Evolutionary conservation across 176 grass and related monocot genomes (phyloP), one percentile per base, ranked within the genome.

Genomic region (Carex littledalei): DNA sequence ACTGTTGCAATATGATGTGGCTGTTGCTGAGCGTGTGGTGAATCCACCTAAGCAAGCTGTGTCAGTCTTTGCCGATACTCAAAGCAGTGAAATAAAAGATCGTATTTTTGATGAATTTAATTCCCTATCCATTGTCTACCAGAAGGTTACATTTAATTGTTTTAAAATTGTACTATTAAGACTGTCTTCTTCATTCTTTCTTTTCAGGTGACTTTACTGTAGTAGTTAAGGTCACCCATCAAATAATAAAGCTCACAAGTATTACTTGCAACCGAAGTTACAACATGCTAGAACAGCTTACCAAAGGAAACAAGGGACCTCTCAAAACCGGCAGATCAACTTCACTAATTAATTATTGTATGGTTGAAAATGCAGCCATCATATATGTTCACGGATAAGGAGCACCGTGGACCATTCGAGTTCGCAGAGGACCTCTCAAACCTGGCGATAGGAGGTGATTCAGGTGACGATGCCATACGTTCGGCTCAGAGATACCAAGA

Each of bases 41-140:
- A 99, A 99, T 69, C 97, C 97, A 84, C 97, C 97, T 34, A 99
- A 99, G 82, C 97, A 96, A 92, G 97, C 97, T 87, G 90, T 99
- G 45, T 99, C 97, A 16, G 91, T 99, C 74, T 99, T 99, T 99
- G 97, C 97, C 70, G 97, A 99, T 77, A 86, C 87, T 16, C 97
- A 99, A 88, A 96, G 90, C 79, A 91, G 87, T 84, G 97, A 99
- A 96, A 92, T 94, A 13, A 99, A 99, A 90, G 97, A 99, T 69
- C 83, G 97, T 13, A 99, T 96, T 89, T 96, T 99, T 84, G 97
- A 99, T 95, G 97, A 99, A 84, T 96, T 96, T 87, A 99, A 91
- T 77, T 90, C 93, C 63, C 56, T 99, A 20, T 96, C 97, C 66
- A 93, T 99, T 63, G 87, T 96, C 71, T 99, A 99, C 84, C 97